Percentiles rank a stretch among this genome's conserved stretches.
phyloP scores from a whole-genome alignment of 495 filamentous ascomycete species.

The Physcia stellaris region DNA sequence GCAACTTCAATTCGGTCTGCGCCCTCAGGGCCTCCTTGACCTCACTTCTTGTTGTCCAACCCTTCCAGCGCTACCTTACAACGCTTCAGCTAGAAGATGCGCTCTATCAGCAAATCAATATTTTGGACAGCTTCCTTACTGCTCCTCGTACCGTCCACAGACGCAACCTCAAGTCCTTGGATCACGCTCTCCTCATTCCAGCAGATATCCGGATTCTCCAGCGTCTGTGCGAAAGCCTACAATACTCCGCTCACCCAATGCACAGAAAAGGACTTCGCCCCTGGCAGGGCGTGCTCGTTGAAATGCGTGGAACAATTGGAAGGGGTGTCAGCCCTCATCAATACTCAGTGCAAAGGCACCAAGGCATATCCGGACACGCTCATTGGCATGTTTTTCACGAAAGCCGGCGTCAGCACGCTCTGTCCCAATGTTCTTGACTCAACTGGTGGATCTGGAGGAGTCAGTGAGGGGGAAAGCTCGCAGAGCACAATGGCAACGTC shows the following conservation, averaged over 20 bases:
- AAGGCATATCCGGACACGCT: conserved; percentile 15
- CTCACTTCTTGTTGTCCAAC: too few species aligned
- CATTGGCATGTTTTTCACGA: conserved; percentile 17
- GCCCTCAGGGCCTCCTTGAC: too few species aligned
- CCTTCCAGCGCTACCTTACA: too few species aligned
- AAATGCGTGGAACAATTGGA: conserved; percentile 19
- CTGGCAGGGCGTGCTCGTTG: conserved; percentile 14
- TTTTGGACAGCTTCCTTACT: too few species aligned
- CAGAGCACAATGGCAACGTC: too few species aligned
- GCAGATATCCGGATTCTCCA: conserved; percentile 13
- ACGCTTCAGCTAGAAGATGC: too few species aligned
- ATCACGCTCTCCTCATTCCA: conserved; percentile 14
- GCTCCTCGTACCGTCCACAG: too few species aligned
- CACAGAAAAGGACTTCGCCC: conserved; percentile 19
- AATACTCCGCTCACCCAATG: conserved; percentile 18
- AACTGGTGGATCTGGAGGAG: too few species aligned
- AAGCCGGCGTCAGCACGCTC: conserved; percentile 10
- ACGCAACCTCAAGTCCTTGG: too few species aligned
- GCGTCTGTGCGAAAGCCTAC: conserved; percentile 15
- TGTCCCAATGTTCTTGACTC: conserved; percentile 20
- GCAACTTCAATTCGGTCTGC: too few species aligned
- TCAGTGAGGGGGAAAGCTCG: too few species aligned
- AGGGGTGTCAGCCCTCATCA: conserved; percentile 12
- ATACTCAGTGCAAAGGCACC: conserved; percentile 15
- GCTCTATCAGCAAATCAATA: too few species aligned